phyloP scores from a whole-genome alignment of 2,329 filamentous ascomycete genomes.

The Cladobotryum mycophilum region DNA sequence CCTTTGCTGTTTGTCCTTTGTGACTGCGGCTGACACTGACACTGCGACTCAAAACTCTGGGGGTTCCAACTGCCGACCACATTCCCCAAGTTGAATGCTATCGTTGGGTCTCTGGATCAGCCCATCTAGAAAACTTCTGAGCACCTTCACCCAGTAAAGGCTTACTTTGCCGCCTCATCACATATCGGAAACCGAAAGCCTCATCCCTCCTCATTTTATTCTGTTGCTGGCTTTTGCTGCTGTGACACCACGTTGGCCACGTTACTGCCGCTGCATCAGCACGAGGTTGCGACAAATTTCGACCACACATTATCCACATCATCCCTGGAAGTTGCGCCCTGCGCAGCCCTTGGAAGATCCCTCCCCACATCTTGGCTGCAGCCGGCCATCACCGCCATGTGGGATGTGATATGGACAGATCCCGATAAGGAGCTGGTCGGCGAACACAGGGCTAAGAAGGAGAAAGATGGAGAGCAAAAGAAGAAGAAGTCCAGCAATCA shows the following conservation, averaged over 20 bases:
- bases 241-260: conserved; percentile 11
- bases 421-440: conserved; percentile 47
- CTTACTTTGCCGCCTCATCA: background rate
- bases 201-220: background rate
- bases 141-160: background rate
- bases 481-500: conserved; percentile 18
- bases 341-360: background rate
- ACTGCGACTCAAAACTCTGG: conserved; percentile 3
- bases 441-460: conserved; percentile 45
- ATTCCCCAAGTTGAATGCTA: background rate
- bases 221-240: conserved; percentile 5
- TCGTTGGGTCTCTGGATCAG: background rate
- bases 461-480: conserved; percentile 20
- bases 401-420: conserved; percentile 54
- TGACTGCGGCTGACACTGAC: background rate
- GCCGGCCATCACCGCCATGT: conserved; percentile 35
- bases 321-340: background rate
- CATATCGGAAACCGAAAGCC: background rate
- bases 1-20: background rate
- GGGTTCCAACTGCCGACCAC: conserved; percentile 3
- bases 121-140: too few species aligned
- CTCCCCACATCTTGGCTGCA: conserved; percentile 2
- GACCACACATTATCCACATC: conserved; percentile 1
- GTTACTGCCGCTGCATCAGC: conserved; percentile 12
- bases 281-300: background rate